Percentiles rank a stretch among this genome's conserved stretches.
Conservation (phyloP, 2,329 filamentous ascomycete genomes). For the Alternaria ethzedia region DNA sequence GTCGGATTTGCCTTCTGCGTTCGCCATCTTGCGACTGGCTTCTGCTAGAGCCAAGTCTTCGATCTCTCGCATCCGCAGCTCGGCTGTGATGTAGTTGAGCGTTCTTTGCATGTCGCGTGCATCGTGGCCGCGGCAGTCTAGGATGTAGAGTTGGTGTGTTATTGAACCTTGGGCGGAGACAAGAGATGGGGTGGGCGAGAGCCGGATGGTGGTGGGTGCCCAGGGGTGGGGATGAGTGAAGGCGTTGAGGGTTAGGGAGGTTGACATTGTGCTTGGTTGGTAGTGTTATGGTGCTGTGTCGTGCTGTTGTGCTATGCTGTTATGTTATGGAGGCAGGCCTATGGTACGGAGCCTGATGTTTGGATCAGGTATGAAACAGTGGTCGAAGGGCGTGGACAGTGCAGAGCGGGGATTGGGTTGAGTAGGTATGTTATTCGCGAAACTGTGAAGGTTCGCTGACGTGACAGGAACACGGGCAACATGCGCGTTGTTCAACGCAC, state of each 20-base stretch:
- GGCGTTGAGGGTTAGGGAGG: not conserved
- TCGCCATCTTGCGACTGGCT: not conserved
- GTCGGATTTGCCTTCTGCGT: not conserved
- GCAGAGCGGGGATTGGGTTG: not conserved
- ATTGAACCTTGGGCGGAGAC: not conserved
- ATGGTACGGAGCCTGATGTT: too few species aligned
- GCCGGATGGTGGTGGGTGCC: not conserved
- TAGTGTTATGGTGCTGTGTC: not conserved
- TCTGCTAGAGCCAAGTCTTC: not conserved
- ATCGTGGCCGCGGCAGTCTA: constrained; percentile 6
- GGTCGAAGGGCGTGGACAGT: not conserved
- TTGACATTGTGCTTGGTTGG: not conserved
- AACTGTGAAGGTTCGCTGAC: not conserved
- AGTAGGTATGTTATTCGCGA: not conserved
- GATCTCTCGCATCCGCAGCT: not conserved
- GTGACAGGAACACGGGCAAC: not conserved
- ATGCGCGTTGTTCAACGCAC: not conserved
- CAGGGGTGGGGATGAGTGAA: not conserved
- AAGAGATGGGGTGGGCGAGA: not conserved
- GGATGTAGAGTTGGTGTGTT: not conserved
- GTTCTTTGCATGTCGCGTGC: constrained; percentile 5
- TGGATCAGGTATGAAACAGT: not conserved
- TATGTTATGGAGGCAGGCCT: not conserved
- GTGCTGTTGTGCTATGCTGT: not conserved
- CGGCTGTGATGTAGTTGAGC: not conserved